Evolutionary conservation across 2,329 filamentous ascomycete species (phyloP).

Genomic region (Fusarium chlamydosporum): DNA sequence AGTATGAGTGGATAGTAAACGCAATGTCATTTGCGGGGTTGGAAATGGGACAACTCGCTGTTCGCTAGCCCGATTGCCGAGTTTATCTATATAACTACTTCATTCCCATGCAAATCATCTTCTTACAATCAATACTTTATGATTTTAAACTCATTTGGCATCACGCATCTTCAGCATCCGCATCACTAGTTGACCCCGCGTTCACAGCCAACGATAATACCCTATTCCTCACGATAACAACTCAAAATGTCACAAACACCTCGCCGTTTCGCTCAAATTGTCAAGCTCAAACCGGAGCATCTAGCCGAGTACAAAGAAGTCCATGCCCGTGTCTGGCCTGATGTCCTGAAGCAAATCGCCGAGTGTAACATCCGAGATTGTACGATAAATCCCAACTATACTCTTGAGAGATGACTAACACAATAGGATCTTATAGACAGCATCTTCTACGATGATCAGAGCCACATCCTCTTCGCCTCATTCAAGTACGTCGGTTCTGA

Average conservation of each 20-base stretch:
- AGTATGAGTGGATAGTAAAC: constrained; percentile 6
- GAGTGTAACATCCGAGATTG: constrained; percentile 82
- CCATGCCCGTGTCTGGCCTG: constrained; percentile 82
- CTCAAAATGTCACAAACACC: constrained; percentile 56
- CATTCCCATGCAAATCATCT: not conserved
- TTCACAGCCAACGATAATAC: constrained; percentile 1
- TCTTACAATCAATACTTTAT: not conserved
- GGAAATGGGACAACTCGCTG: constrained; percentile 34
- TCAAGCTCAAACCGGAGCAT: constrained; percentile 77
- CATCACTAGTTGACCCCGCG: not conserved
- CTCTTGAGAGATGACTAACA: constrained; percentile 1
- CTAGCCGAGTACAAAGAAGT: constrained; percentile 79
- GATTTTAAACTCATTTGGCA: not conserved
- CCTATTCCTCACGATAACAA: not conserved
- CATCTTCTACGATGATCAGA: constrained; percentile 76
- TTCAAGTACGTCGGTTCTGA: constrained; percentile 85
- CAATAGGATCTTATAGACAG: constrained; percentile 67
- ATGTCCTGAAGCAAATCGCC: constrained; percentile 81
- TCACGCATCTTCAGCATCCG: not conserved
- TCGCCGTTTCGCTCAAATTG: constrained; percentile 77
- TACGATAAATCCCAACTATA: constrained; percentile 53
- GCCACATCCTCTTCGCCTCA: constrained; percentile 76
- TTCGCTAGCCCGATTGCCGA: constrained; percentile 40
- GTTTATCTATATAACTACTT: constrained; percentile 24
- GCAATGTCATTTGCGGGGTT: constrained; percentile 37